Evolutionary conservation across 208 protist species (phyloP).

Genomic region (Hexamita inflata): DNA sequence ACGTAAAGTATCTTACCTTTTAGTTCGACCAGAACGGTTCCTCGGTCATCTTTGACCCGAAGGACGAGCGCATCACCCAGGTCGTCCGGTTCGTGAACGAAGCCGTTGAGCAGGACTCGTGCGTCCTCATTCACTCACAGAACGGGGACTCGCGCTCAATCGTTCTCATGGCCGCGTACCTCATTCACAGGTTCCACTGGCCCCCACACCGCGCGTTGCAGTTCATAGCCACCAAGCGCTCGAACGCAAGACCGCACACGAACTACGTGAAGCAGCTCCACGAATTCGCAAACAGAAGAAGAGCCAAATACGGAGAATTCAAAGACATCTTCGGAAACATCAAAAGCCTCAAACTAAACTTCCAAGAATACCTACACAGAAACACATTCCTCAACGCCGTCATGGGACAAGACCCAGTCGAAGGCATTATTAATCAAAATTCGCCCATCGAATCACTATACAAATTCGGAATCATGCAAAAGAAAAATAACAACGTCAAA

Average conservation of each 20-base stretch:
- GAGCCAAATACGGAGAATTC: slow-evolving; percentile 26
- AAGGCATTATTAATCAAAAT: background rate
- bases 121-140: slow-evolving; percentile 25
- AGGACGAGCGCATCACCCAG: slow-evolving; percentile 17
- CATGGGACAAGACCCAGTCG: background rate
- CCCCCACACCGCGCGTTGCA: slow-evolving; percentile 24
- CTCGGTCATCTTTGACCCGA: slow-evolving; percentile 20
- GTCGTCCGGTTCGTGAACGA: slow-evolving; percentile 27
- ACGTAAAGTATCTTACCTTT: slow-evolving; percentile 25
- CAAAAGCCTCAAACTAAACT: slow-evolving; percentile 6
- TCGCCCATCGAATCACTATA: background rate
- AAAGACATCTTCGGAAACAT: slow-evolving; percentile 33
- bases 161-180: slow-evolving; percentile 26
- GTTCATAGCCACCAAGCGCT: slow-evolving; percentile 29
- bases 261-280: slow-evolving; percentile 19
- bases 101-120: slow-evolving; percentile 24
- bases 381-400: slow-evolving; percentile 33
- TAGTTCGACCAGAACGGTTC: slow-evolving; percentile 7
- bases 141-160: slow-evolving; percentile 23
- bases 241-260: background rate
- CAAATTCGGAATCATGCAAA: background rate
- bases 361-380: slow-evolving; percentile 20
- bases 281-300: slow-evolving; percentile 5
- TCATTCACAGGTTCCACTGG: slow-evolving; percentile 31
- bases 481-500: background rate